Evolutionary conservation across 2,329 filamentous ascomycete species (phyloP).

Genomic region (Hysterium pulicare): DNA sequence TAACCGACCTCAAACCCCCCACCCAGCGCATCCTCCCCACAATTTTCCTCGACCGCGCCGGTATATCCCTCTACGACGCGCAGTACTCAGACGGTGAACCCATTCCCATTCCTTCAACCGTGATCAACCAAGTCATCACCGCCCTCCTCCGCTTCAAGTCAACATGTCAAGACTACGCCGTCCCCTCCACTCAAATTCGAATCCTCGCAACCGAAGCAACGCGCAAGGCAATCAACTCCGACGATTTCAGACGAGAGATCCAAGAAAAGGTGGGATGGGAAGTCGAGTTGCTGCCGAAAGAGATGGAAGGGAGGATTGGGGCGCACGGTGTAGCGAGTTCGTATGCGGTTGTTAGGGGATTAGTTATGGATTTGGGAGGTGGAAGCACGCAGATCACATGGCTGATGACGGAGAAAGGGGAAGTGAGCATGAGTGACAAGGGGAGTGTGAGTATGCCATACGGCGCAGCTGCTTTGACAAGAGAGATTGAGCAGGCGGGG

Average conservation of each 20-base stretch:
- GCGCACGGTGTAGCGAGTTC: slow-evolving; percentile 75
- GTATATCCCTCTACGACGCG: slow-evolving; percentile 80
- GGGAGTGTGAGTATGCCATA: slow-evolving; percentile 64
- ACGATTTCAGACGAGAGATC: slow-evolving; percentile 63
- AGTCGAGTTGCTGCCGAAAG: slow-evolving; percentile 68
- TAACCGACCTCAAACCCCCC: slow-evolving; percentile 65
- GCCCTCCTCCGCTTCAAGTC: slow-evolving; percentile 64
- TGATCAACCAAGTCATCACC: slow-evolving; percentile 60
- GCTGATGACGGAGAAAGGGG: slow-evolving; percentile 44
- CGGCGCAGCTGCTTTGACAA: slow-evolving; percentile 60
- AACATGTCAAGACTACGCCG: slow-evolving; percentile 64
- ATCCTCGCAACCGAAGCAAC: slow-evolving; percentile 87
- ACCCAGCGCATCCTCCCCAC: slow-evolving; percentile 68
- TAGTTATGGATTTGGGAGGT: slow-evolving; percentile 81
- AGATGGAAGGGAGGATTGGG: slow-evolving; percentile 75
- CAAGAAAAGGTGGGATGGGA: slow-evolving; percentile 58
- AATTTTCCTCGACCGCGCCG: slow-evolving; percentile 68
- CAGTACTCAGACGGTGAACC: slow-evolving; percentile 39
- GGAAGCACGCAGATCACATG: slow-evolving; percentile 65
- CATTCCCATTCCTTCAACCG: slow-evolving; percentile 52
- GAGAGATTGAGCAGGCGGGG: slow-evolving; percentile 37
- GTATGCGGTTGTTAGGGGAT: slow-evolving; percentile 61
- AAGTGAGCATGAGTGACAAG: slow-evolving; percentile 1
- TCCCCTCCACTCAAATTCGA: slow-evolving; percentile 60
- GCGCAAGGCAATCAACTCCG: slow-evolving; percentile 68